A percentile compares a stretch with the other conserved stretches of the same genome.
Evolutionary conservation across 2,329 filamentous ascomycete species (phyloP).

Genomic region (Thermothelomyces thermophilus): DNA sequence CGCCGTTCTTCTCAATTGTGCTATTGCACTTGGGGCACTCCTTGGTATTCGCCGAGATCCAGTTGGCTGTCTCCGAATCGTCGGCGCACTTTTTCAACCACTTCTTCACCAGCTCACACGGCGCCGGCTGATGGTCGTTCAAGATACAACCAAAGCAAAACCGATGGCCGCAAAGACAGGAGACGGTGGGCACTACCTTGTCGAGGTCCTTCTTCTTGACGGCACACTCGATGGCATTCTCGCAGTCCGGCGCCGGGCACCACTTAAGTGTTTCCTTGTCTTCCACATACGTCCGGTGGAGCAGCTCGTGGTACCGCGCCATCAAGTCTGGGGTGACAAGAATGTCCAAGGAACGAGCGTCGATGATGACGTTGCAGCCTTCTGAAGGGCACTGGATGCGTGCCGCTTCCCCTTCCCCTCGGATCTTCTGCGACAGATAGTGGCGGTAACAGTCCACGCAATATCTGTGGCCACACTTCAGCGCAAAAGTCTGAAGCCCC

Average conservation of each 20-base stretch:
- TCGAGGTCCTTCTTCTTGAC: conserved; percentile 84
- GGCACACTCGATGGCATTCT: conserved; percentile 81
- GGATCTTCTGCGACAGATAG: conserved; percentile 88
- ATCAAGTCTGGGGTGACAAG: conserved; percentile 55
- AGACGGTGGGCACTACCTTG: conserved; percentile 81
- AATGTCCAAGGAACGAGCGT: conserved; percentile 78
- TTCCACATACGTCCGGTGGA: conserved; percentile 93
- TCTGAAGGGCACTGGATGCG: conserved; percentile 90
- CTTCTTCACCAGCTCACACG: conserved; percentile 82
- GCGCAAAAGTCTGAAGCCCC: conserved; percentile 74
- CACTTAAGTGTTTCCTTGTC: conserved; percentile 94
- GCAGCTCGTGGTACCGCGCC: conserved; percentile 69
- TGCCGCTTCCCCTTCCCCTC: conserved; percentile 89
- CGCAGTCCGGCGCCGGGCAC: conserved; percentile 97
- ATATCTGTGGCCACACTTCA: conserved; percentile 92
- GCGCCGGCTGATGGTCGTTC: conserved; percentile 86
- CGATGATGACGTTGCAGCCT: conserved; percentile 81
- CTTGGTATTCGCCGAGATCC: conserved; percentile 98
- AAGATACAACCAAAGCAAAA: conserved; percentile 96
- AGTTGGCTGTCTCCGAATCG: conserved; percentile 96
- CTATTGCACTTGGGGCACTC: conserved; percentile 95
- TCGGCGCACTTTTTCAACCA: conserved; percentile 99
- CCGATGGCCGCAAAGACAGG: conserved; percentile 73
- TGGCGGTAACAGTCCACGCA: conserved; percentile 89
- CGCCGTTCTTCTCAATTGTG: conserved; percentile 98